A percentile compares a stretch with the other conserved stretches of the same genome.
phyloP scores from a whole-genome alignment of 2,329 filamentous ascomycete genomes.

The Lecanosticta acicola region DNA sequence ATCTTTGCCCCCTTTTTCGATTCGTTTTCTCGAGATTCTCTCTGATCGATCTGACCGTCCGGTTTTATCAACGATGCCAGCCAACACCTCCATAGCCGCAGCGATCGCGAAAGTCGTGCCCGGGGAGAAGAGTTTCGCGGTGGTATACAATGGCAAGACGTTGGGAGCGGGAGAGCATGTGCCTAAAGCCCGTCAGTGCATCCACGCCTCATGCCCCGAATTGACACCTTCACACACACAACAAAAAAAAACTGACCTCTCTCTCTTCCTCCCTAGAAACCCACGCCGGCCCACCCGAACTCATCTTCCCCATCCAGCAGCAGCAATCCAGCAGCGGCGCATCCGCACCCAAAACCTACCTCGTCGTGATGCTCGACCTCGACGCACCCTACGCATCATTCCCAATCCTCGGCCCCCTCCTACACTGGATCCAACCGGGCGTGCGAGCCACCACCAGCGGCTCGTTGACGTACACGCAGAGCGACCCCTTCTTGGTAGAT shows the following conservation, averaged over 20 bases:
- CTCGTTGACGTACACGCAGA: slow-evolving; percentile 3
- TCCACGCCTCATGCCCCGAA: not conserved
- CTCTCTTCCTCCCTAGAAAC: not conserved
- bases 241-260: not conserved
- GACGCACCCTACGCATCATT: slow-evolving; percentile 45
- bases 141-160: not conserved
- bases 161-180: not conserved
- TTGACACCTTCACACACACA: not conserved
- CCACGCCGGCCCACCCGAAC: not conserved
- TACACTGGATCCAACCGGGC: slow-evolving; percentile 46
- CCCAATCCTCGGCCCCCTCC: slow-evolving; percentile 40
- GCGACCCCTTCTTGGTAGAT: slow-evolving; percentile 31
- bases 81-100: not conserved
- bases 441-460: slow-evolving; percentile 22
- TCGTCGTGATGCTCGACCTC: slow-evolving; percentile 42
- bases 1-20: too few species aligned
- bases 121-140: not conserved
- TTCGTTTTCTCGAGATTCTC: too few species aligned
- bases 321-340: not conserved
- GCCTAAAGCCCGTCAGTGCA: not conserved
- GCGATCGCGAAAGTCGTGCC: not conserved
- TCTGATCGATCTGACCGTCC: too few species aligned
- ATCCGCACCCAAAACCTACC: slow-evolving; percentile 4
- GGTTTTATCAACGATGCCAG: too few species aligned
- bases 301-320: not conserved